Evolutionary conservation across 2,329 filamentous ascomycete genomes (phyloP).

Genomic region (Penicillium sclerotigenum): DNA sequence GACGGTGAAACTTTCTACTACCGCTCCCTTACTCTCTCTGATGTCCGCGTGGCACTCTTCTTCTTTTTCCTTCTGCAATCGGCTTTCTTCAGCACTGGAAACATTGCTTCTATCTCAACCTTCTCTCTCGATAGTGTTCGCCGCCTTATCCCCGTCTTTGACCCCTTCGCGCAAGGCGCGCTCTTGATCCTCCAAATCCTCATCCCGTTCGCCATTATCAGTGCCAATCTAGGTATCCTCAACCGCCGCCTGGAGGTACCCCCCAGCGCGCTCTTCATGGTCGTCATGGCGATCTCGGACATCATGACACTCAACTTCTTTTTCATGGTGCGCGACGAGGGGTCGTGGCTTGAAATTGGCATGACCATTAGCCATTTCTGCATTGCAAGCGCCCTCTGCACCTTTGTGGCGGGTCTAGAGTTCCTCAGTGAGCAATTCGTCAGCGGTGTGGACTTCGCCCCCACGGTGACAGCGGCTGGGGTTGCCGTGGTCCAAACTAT

Average conservation of each 20-base stretch:
- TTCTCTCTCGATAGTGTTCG: constrained; percentile 90
- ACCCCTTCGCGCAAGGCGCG: constrained; percentile 86
- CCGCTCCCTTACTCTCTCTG: constrained; percentile 73
- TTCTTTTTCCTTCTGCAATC: constrained; percentile 94
- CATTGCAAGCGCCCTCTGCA: constrained; percentile 83
- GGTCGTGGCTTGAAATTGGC: constrained; percentile 95
- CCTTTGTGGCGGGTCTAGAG: constrained; percentile 87
- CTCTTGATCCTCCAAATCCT: constrained; percentile 85
- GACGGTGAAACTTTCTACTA: constrained; percentile 40
- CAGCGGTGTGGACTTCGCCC: constrained; percentile 64
- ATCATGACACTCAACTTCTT: constrained; percentile 94
- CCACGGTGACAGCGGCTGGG: constrained; percentile 13
- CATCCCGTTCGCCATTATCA: constrained; percentile 89
- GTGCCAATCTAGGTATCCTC: constrained; percentile 88
- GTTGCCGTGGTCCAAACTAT: constrained; percentile 21
- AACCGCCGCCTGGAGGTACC: constrained; percentile 81
- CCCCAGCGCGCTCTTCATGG: constrained; percentile 87
- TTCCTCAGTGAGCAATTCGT: constrained; percentile 81
- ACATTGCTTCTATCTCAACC: constrained; percentile 87
- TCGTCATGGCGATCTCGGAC: constrained; percentile 88
- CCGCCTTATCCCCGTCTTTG: constrained; percentile 85
- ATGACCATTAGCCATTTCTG: constrained; percentile 94
- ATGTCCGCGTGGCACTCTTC: constrained; percentile 85
- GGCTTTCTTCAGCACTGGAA: constrained; percentile 95
- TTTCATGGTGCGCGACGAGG: constrained; percentile 94